Percentiles rank a stretch among this genome's conserved stretches.
These are phyloP conservation scores for Effrenium voratum DNA, from an alignment of 73 alveolate species.

Conservation along the genomic window DNA sequence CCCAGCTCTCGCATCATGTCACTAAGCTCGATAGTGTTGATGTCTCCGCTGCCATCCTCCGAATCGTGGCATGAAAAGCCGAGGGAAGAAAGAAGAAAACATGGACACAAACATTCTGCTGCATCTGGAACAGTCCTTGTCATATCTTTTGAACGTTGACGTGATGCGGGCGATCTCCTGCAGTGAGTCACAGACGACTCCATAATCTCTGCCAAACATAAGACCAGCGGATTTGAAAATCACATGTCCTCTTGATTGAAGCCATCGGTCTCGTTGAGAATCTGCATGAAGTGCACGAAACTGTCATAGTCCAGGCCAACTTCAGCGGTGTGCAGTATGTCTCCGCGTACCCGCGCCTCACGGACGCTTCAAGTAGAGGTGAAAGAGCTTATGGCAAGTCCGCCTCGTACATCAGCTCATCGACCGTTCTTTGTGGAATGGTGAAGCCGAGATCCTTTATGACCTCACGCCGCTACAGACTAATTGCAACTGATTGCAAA, in stretches of 20 bases:
- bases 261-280: constrained; percentile 74
- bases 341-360: constrained; percentile 82
- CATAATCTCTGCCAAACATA: not conserved
- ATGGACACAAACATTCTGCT: not conserved
- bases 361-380: not conserved
- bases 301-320: constrained; percentile 49
- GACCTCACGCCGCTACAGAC: not conserved
- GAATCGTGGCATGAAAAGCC: not conserved
- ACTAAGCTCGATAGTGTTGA: constrained; percentile 70
- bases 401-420: constrained; percentile 67
- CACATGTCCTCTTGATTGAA: constrained; percentile 37
- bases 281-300: constrained; percentile 82
- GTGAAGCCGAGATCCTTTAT: constrained; percentile 70
- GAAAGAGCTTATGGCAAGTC: not conserved
- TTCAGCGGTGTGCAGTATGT: constrained; percentile 21
- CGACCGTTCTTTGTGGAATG: constrained; percentile 74
- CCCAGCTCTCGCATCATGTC: constrained; percentile 91
- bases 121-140: not conserved
- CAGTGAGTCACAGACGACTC: not conserved
- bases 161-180: constrained; percentile 58
- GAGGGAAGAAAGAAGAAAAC: not conserved
- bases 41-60: constrained; percentile 82
- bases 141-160: constrained; percentile 49
- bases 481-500: too few relatives aligned
- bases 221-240: not conserved